These are phyloP conservation scores for Wickerhamiella azyma DNA, from an alignment of 805 yeast genomes.

Conservation along the genomic window DNA sequence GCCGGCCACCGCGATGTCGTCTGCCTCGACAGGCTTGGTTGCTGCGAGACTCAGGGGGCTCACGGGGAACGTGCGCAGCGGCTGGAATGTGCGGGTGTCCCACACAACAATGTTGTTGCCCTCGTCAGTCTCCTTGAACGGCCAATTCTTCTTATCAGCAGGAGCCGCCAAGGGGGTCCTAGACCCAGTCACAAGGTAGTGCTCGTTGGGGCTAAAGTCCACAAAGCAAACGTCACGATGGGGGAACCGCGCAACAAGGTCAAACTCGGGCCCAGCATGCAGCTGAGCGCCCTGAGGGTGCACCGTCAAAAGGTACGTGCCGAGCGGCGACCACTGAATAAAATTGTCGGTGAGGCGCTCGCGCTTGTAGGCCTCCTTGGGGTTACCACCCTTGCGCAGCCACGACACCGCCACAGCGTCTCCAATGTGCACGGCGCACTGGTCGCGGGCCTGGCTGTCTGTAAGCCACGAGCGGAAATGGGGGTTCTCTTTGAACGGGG, in stretches of 20 bases:
- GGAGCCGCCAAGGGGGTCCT: slow-evolving; percentile 68
- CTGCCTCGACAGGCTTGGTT: slow-evolving; percentile 22
- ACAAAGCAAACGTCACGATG: slow-evolving; percentile 84
- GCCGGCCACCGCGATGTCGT: slow-evolving; percentile 11
- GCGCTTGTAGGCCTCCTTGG: slow-evolving; percentile 67
- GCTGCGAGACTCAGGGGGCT: slow-evolving; percentile 34
- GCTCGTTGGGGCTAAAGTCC: slow-evolving; percentile 88
- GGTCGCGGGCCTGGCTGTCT: slow-evolving; percentile 83
- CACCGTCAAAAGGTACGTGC: slow-evolving; percentile 72
- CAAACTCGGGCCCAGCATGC: slow-evolving; percentile 85
- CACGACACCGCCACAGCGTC: slow-evolving; percentile 77
- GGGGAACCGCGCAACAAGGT: slow-evolving; percentile 57
- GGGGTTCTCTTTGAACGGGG: slow-evolving; percentile 62
- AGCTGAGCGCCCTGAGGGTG: slow-evolving; percentile 92
- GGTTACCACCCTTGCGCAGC: slow-evolving; percentile 59
- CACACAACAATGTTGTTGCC: slow-evolving; percentile 92
- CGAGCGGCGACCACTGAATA: slow-evolving; percentile 85
- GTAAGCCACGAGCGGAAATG: slow-evolving; percentile 83
- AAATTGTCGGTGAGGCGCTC: slow-evolving; percentile 77
- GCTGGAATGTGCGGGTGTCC: slow-evolving; percentile 74
- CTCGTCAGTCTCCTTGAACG: slow-evolving; percentile 74
- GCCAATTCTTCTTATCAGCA: slow-evolving; percentile 49
- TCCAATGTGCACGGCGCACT: slow-evolving; percentile 63
- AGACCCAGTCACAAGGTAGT: slow-evolving; percentile 78
- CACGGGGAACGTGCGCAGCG: slow-evolving; percentile 81